Percentiles rank a stretch among this genome's conserved stretches.
phyloP scores from a whole-genome alignment of 768 basidiomycete genomes.

The Lepiota brunneoincarnata region DNA sequence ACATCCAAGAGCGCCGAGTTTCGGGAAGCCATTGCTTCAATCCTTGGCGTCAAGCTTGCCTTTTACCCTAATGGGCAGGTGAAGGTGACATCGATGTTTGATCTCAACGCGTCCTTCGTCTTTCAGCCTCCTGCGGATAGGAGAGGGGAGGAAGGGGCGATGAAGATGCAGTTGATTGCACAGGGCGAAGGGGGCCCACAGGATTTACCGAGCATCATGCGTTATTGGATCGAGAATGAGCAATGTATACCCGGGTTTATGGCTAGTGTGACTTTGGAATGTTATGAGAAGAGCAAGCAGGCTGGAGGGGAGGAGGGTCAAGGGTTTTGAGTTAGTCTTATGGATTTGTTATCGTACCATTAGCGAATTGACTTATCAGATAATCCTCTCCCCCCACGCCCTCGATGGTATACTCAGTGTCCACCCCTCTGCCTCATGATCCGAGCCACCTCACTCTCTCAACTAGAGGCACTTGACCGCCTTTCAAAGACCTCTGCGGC shows the following conservation, averaged over 20 bases:
- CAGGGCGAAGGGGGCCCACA: constrained; percentile 74
- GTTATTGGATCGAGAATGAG: constrained; percentile 84
- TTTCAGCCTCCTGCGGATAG: constrained; percentile 56
- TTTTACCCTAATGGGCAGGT: constrained; percentile 92
- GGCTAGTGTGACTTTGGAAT: constrained; percentile 85
- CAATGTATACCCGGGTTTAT: constrained; percentile 88
- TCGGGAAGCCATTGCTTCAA: constrained; percentile 83
- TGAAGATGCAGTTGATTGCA: constrained; percentile 70
- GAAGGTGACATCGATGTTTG: constrained; percentile 87
- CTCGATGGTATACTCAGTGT: too few species aligned
- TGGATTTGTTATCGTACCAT: too few species aligned
- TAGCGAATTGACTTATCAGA: too few species aligned
- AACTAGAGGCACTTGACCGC: too few species aligned
- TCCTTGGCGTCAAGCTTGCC: constrained; percentile 87
- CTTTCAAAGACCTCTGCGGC: too few species aligned
- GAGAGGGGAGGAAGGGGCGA: constrained; percentile 33
- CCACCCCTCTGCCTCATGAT: too few species aligned
- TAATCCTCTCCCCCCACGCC: too few species aligned
- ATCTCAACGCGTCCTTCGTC: constrained; percentile 82
- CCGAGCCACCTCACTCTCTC: too few species aligned
- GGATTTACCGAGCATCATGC: constrained; percentile 71
- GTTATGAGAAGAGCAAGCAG: constrained; percentile 74
- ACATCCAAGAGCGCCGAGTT: constrained; percentile 85
- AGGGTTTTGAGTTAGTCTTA: too few species aligned
- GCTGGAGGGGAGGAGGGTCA: constrained; percentile 15